phyloP scores from a whole-genome alignment of 1,284 basidiomycete genomes.

The Ustilago tritici region DNA sequence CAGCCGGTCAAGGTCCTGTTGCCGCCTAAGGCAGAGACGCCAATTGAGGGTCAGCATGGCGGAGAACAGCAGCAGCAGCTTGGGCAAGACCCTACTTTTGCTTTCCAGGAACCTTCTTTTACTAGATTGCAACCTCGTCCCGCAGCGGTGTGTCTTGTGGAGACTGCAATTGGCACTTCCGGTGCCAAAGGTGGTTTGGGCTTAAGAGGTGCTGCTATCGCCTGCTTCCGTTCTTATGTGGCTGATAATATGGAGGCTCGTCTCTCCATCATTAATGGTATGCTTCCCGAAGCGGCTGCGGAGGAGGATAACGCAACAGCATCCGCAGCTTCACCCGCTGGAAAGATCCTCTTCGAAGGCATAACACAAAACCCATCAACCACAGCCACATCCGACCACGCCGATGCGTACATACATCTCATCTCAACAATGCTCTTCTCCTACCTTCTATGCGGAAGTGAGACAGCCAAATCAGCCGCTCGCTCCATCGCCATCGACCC shows the following conservation, averaged over 20 bases:
- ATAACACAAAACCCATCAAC: slow-evolving; percentile 71
- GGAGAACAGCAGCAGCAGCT: slow-evolving; percentile 10
- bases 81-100: slow-evolving; percentile 15
- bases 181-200: slow-evolving; percentile 53
- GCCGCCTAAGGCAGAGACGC: slow-evolving; percentile 13
- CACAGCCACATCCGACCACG: slow-evolving; percentile 25
- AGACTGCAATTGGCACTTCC: slow-evolving; percentile 51
- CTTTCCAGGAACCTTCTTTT: slow-evolving; percentile 21
- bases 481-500: slow-evolving; percentile 71
- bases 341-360: slow-evolving; percentile 72
- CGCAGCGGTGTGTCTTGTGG: slow-evolving; percentile 50
- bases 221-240: slow-evolving; percentile 64
- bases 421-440: slow-evolving; percentile 69
- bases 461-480: slow-evolving; percentile 73
- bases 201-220: slow-evolving; percentile 60
- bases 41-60: not conserved
- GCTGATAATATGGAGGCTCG: slow-evolving; percentile 70
- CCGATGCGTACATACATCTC: slow-evolving; percentile 72
- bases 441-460: slow-evolving; percentile 73
- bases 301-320: slow-evolving; percentile 22
- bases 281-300: slow-evolving; percentile 50
- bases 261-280: slow-evolving; percentile 73
- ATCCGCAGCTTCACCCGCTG: slow-evolving; percentile 64
- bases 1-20: slow-evolving; percentile 50
- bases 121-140: slow-evolving; percentile 47